These are phyloP conservation scores for Sphaerobolus stellatus DNA, from an alignment of 1,284 basidiomycete genomes.

Conservation along the genomic window DNA sequence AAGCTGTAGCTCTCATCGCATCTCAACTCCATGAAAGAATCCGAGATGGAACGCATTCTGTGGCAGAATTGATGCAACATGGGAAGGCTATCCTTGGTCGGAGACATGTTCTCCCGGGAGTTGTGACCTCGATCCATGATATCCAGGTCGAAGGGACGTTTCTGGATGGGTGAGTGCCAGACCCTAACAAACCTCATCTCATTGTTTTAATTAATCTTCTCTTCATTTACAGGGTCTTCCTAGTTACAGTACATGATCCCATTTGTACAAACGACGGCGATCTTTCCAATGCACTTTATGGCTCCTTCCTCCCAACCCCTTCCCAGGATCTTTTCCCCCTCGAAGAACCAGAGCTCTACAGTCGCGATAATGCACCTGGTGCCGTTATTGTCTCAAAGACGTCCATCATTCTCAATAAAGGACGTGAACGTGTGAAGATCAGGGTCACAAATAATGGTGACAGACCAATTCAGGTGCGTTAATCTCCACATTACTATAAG, in stretches of 20 bases:
- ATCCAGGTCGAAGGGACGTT: constrained; percentile 95
- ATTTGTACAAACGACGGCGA: constrained; percentile 84
- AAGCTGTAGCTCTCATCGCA: constrained; percentile 89
- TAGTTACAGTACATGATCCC: constrained; percentile 93
- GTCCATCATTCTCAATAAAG: constrained; percentile 74
- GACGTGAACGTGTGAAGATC: constrained; percentile 67
- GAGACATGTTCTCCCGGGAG: constrained; percentile 85
- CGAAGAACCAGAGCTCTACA: constrained; percentile 47
- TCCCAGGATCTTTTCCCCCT: constrained; percentile 62
- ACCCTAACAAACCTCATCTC: neutral
- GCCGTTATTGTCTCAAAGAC: constrained; percentile 70
- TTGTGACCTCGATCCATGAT: constrained; percentile 67
- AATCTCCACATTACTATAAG: neutral
- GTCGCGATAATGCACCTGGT: constrained; percentile 64
- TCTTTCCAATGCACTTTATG: constrained; percentile 82
- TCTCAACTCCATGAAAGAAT: constrained; percentile 92
- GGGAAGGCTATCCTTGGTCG: constrained; percentile 89
- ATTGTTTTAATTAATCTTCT: constrained; percentile 2
- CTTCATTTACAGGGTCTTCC: constrained; percentile 66
- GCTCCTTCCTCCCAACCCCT: constrained; percentile 88
- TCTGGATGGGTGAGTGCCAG: constrained; percentile 63
- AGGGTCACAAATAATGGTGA: constrained; percentile 92
- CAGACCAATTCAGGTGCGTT: constrained; percentile 82
- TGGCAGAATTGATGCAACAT: constrained; percentile 88
- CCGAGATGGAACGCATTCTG: constrained; percentile 86